Conservation (phyloP, 495 filamentous ascomycete species). For the Thozetella sp. region DNA sequence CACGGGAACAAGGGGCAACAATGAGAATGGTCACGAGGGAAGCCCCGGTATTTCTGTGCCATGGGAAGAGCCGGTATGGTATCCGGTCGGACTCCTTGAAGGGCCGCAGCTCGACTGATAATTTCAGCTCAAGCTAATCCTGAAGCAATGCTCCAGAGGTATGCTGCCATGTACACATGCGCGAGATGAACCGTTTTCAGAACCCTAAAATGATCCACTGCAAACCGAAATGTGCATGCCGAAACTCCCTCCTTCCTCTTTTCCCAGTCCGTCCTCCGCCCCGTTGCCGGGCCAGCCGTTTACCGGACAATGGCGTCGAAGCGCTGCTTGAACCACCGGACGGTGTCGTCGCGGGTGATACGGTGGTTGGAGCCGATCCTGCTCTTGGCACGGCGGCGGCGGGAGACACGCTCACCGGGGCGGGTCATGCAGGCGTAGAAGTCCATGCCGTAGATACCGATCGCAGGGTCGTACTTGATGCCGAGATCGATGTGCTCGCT, state of each 20-base stretch:
- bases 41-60: conserved; percentile 13
- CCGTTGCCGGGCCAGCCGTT: conserved; percentile 37
- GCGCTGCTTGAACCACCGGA: conserved; percentile 99
- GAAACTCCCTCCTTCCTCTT: conserved; percentile 26
- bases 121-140: conserved; percentile 42
- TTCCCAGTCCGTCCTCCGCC: conserved; percentile 31
- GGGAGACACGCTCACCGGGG: conserved; percentile 95
- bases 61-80: conserved; percentile 55
- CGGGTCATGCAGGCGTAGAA: conserved; percentile 99
- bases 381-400: conserved; percentile 87
- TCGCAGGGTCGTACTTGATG: conserved; percentile 99
- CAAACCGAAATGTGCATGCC: conserved; percentile 17
- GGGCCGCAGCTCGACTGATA: conserved; percentile 56
- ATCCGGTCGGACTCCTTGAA: conserved; percentile 62
- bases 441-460: conserved; percentile 99
- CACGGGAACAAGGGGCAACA: too few relatives aligned
- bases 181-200: conserved; percentile 33
- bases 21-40: conserved; percentile 1
- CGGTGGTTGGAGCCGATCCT: conserved; percentile 85
- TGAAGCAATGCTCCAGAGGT: conserved; percentile 36
- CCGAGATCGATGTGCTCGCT: conserved; percentile 99
- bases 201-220: conserved; percentile 5
- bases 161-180: conserved; percentile 34
- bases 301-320: conserved; percentile 98
- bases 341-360: conserved; percentile 89